Evolutionary conservation across 139 green algal genomes (phyloP).

Genomic region (Auxenochlorella protothecoides): DNA sequence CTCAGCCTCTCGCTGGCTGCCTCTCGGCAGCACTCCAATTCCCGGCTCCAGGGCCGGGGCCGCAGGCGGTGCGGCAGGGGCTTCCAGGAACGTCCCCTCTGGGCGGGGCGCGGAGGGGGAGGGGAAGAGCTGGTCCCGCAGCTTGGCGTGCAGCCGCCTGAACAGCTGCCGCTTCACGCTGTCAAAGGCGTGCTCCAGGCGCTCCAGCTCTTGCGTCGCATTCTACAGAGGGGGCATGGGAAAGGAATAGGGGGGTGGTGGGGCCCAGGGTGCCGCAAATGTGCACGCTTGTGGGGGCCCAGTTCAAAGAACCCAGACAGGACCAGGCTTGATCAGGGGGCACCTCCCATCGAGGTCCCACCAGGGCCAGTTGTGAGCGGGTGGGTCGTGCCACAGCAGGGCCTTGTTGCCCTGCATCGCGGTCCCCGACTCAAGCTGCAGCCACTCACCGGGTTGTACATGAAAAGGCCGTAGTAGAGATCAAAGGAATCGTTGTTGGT

Average conservation of each 20-base stretch:
- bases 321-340: not conserved
- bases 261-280: not conserved
- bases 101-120: no score
- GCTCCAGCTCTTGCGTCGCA: slow-evolving; percentile 65
- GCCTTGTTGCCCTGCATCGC: not conserved
- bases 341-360: no score
- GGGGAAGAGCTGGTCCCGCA: slow-evolving; percentile 46
- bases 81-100: no score
- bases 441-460: slow-evolving; percentile 84
- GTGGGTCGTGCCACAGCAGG: no score
- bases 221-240: slow-evolving; percentile 26
- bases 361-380: no score
- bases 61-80: no score
- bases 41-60: no score
- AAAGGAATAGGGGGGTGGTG: no score
- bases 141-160: slow-evolving; percentile 59
- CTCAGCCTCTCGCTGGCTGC: no score
- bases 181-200: slow-evolving; percentile 69
- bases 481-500: slow-evolving; percentile 96
- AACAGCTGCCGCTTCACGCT: slow-evolving; percentile 81
- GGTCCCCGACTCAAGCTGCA: not conserved
- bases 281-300: not conserved
- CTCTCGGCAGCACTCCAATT: no score
- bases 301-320: not conserved
- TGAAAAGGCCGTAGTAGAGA: slow-evolving; percentile 99